Percentiles rank a stretch among this genome's conserved stretches.
phyloP scores from a whole-genome alignment of 768 basidiomycete species.

The Pleurotus ostreatus region DNA sequence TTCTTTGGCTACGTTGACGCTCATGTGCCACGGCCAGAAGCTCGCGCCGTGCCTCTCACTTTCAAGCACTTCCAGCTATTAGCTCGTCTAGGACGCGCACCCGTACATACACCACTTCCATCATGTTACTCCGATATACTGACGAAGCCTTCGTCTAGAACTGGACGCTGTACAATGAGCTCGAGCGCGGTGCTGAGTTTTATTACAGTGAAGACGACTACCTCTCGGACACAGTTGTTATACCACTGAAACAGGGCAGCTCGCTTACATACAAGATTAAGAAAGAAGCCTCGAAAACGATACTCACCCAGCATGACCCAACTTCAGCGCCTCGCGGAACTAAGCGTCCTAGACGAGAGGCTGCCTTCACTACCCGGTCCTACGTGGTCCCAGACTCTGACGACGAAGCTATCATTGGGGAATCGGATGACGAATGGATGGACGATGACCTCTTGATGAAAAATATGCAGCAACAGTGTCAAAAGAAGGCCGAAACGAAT shows the following conservation, averaged over 20 bases:
- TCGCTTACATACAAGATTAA: conserved; percentile 28
- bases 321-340: conserved; percentile 19
- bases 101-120: conserved; percentile 37
- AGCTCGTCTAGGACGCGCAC: conserved; percentile 58
- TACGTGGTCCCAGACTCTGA: conserved; percentile 71
- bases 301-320: background rate
- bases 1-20: conserved; percentile 9
- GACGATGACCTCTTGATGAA: conserved; percentile 22
- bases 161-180: conserved; percentile 52
- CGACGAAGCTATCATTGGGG: conserved; percentile 45
- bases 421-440: conserved; percentile 30
- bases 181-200: conserved; percentile 65
- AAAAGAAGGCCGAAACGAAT: conserved; percentile 35
- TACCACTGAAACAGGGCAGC: background rate
- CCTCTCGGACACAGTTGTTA: conserved; percentile 29
- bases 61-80: conserved; percentile 75
- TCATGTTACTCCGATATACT: background rate
- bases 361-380: conserved; percentile 47
- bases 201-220: conserved; percentile 71
- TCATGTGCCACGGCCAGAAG: background rate
- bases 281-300: conserved; percentile 28
- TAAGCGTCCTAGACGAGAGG: conserved; percentile 60
- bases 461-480: conserved; percentile 29
- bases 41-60: conserved; percentile 57
- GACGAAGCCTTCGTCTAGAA: conserved; percentile 29